Evolutionary conservation across 805 yeast species (phyloP).

Genomic region (Kluyveromyces dobzhanskii): DNA sequence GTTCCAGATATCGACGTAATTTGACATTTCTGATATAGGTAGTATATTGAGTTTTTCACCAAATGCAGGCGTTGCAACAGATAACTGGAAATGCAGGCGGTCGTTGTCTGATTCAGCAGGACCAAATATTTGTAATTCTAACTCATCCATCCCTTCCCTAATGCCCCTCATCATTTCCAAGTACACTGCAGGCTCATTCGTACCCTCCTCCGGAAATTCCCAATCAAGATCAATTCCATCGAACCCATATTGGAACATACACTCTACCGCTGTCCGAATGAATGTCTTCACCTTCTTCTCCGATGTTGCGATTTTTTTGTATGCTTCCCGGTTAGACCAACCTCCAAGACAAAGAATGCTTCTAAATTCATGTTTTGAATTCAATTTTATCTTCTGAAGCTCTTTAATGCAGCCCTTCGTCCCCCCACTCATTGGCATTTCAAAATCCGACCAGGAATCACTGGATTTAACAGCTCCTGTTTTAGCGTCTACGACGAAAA

Average conservation of each 20-base stretch:
- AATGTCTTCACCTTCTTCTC: constrained; percentile 36
- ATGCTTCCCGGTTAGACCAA: constrained; percentile 44
- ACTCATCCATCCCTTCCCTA: constrained; percentile 32
- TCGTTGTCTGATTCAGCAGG: constrained; percentile 2
- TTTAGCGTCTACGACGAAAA: constrained; percentile 46
- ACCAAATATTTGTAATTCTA: constrained; percentile 28
- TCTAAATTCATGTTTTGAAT: constrained; percentile 34
- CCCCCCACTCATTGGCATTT: constrained; percentile 18
- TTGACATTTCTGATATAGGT: constrained; percentile 46
- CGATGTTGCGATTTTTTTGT: constrained; percentile 38
- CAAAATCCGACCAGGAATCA: constrained; percentile 62
- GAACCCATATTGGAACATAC: constrained; percentile 50
- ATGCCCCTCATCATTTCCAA: constrained; percentile 36
- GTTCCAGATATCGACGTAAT: constrained; percentile 62
- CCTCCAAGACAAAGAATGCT: constrained; percentile 82
- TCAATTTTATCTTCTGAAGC: not conserved
- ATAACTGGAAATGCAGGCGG: constrained; percentile 36
- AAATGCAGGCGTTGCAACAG: constrained; percentile 74
- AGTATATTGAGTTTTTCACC: constrained; percentile 36
- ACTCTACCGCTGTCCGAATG: constrained; percentile 38
- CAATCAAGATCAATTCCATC: constrained; percentile 94
- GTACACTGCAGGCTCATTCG: constrained; percentile 37
- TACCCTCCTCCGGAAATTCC: constrained; percentile 65
- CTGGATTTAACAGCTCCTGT: constrained; percentile 47
- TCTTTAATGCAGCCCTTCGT: not conserved